A percentile compares a stretch with the other conserved stretches of the same genome.
Evolutionary conservation across 768 basidiomycete species (phyloP).

Genomic region (Trametes elegans): DNA sequence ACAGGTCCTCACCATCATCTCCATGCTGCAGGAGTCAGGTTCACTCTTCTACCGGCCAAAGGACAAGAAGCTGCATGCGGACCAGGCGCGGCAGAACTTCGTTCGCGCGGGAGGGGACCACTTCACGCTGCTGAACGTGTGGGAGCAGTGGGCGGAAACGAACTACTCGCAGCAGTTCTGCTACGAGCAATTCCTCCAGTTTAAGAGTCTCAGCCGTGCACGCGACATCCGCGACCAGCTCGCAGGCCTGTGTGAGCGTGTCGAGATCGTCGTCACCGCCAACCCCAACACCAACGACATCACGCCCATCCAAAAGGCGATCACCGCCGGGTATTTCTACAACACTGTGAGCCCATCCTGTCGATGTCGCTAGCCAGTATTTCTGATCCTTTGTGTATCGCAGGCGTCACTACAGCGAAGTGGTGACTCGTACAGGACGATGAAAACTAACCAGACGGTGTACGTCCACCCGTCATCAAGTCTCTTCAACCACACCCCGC

Average conservation of each 20-base stretch:
- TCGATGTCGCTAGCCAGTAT: not conserved
- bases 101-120: conserved; percentile 95
- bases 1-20: conserved; percentile 92
- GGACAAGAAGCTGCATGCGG: conserved; percentile 96
- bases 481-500: conserved; percentile 94
- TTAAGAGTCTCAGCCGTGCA: conserved; percentile 90
- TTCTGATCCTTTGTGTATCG: not conserved
- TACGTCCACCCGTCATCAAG: conserved; percentile 96
- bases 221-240: conserved; percentile 96
- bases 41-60: conserved; percentile 97
- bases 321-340: conserved; percentile 95
- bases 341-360: conserved; percentile 76
- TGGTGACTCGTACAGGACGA: conserved; percentile 94
- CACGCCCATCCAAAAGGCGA: conserved; percentile 89
- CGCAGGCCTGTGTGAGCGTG: conserved; percentile 92
- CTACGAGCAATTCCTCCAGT: conserved; percentile 93
- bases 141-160: conserved; percentile 99
- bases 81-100: conserved; percentile 97
- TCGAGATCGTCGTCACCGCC: conserved; percentile 84
- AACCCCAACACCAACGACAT: conserved; percentile 95
- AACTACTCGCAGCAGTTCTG: conserved; percentile 97
- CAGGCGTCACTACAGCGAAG: conserved; percentile 92
- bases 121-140: conserved; percentile 95
- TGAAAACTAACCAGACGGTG: conserved; percentile 95
- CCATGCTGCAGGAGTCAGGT: conserved; percentile 94